Percentiles rank a stretch among this genome's conserved stretches.
These are phyloP conservation scores for Shiraia bambusicola DNA, from an alignment of 2,329 filamentous ascomycete genomes.

Conservation along the genomic window DNA sequence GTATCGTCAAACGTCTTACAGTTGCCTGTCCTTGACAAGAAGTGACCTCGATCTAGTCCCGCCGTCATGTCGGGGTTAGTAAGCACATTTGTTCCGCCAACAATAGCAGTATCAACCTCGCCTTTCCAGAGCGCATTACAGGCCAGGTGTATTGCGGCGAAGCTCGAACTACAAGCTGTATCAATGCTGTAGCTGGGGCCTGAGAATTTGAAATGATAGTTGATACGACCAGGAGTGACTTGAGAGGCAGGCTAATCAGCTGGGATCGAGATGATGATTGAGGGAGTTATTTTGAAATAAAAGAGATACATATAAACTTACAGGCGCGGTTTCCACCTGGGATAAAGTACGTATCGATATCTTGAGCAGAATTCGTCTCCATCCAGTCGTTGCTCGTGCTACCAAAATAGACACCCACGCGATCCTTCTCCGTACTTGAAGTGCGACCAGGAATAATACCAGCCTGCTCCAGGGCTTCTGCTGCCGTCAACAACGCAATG, in stretches of 20 bases:
- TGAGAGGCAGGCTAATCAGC: neutral
- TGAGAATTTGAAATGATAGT: slow-evolving; percentile 30
- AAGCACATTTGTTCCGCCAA: slow-evolving; percentile 28
- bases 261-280: neutral
- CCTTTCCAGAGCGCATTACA: slow-evolving; percentile 21
- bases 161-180: slow-evolving; percentile 11
- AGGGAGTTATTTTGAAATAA: too few relatives aligned
- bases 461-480: slow-evolving; percentile 25
- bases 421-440: slow-evolving; percentile 22
- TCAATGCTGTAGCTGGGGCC: slow-evolving; percentile 17
- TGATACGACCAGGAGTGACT: slow-evolving; percentile 53
- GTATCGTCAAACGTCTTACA: slow-evolving; percentile 37
- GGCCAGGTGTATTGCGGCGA: slow-evolving; percentile 24
- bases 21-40: slow-evolving; percentile 28
- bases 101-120: slow-evolving; percentile 21
- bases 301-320: neutral
- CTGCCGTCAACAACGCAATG: slow-evolving; percentile 17
- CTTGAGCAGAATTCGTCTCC: slow-evolving; percentile 19
- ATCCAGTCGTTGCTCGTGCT: slow-evolving; percentile 34
- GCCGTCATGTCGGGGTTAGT: slow-evolving; percentile 48
- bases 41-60: slow-evolving; percentile 22
- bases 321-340: slow-evolving; percentile 55
- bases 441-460: slow-evolving; percentile 29
- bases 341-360: slow-evolving; percentile 57
- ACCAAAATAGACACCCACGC: slow-evolving; percentile 40